These are phyloP conservation scores for Dictyostelium discoideum DNA, from an alignment of 78 protist genomes.

Conservation along the genomic window DNA sequence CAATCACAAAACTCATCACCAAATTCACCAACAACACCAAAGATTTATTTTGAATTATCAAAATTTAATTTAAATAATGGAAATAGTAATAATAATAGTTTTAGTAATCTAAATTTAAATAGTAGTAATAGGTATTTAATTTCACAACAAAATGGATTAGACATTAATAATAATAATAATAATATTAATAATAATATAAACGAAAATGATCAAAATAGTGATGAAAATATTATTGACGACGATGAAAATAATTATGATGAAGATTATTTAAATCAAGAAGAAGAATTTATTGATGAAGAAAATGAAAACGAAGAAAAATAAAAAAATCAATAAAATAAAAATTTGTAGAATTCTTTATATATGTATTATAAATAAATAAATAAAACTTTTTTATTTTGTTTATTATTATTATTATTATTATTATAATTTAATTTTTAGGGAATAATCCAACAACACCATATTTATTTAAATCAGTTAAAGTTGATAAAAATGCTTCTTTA, in stretches of 20 bases:
- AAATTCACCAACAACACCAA: not conserved
- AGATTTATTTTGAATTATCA: not conserved
- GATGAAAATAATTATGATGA: not conserved
- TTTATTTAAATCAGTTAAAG: conserved; percentile 38
- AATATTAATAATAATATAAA: not conserved
- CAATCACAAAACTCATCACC: not conserved
- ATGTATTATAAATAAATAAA: not conserved
- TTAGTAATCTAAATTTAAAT: not conserved
- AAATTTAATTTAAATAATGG: not conserved
- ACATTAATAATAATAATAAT: not conserved
- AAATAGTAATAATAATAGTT: not conserved
- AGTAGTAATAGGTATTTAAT: not conserved
- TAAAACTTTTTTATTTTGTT: not conserved
- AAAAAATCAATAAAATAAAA: not conserved
- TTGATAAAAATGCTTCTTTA: not conserved
- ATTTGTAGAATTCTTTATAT: not conserved
- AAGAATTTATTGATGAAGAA: not conserved
- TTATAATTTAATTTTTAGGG: not conserved
- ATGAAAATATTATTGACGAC: not conserved
- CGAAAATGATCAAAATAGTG: not conserved
- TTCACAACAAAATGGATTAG: not conserved
- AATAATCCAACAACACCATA: conserved; percentile 49
- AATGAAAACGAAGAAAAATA: not conserved
- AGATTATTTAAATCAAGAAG: conserved; percentile 21
- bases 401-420: no score